A percentile compares a stretch with the other conserved stretches of the same genome.
Conservation (phyloP, 257 asterid genomes). For the Jacaranda mimosifolia region DNA sequence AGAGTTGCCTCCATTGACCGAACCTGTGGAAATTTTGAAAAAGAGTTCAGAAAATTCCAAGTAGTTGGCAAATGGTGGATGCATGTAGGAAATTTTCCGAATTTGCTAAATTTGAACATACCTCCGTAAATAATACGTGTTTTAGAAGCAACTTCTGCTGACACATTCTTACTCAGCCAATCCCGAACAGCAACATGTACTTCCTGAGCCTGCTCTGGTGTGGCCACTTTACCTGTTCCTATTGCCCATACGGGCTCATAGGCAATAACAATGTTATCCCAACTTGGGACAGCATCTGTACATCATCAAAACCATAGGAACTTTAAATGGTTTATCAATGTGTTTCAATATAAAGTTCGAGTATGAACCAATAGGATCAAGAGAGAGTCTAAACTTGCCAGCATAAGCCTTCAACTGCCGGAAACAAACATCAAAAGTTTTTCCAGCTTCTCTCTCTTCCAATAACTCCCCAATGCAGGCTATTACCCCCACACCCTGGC, state of each 20-base stretch:
- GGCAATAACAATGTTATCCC: conserved; percentile 93
- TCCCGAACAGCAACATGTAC: conserved; percentile 94
- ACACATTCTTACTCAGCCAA: conserved; percentile 92
- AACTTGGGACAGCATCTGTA: conserved; percentile 89
- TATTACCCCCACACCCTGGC: conserved; percentile 86
- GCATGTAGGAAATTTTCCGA: not conserved
- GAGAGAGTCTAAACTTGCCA: conserved; percentile 49
- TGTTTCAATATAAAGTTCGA: not conserved
- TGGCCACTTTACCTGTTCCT: conserved; percentile 98
- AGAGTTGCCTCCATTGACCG: conserved; percentile 90
- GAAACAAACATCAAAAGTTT: conserved; percentile 94
- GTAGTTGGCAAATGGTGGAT: not conserved
- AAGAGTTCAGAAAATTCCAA: not conserved
- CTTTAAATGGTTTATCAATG: conserved; percentile 11
- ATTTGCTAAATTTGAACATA: conserved; percentile 27
- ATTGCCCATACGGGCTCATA: conserved; percentile 99
- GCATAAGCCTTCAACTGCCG: conserved; percentile 91
- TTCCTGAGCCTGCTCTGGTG: conserved; percentile 99
- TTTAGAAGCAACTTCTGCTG: conserved; percentile 89
- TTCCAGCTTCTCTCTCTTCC: conserved; percentile 95
- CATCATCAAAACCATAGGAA: conserved; percentile 22
- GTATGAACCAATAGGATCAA: not conserved
- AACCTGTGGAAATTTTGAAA: conserved; percentile 57
- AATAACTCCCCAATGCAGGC: conserved; percentile 98
- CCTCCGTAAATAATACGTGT: conserved; percentile 97